Conservation (phyloP, 139 green algal genomes). For the Edaphochlamys debaryana region DNA sequence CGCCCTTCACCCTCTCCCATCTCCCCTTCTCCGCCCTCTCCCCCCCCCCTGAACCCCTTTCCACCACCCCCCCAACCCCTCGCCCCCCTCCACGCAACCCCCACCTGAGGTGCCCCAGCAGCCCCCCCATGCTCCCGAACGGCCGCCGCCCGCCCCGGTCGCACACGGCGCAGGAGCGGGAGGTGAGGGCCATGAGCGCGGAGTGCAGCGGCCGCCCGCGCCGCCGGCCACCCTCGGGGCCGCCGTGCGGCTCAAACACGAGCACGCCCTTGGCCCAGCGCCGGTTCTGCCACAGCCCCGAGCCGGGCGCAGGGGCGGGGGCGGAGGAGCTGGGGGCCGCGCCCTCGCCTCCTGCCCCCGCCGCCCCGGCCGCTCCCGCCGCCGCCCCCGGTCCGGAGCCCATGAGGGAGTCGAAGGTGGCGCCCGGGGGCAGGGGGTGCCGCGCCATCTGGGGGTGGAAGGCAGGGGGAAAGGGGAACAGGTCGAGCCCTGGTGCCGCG, state of each 20-base stretch:
- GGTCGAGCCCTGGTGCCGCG: too few relatives aligned
- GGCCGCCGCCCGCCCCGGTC: slow-evolving; percentile 47
- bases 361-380: background rate
- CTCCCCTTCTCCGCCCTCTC: too few relatives aligned
- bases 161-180: slow-evolving; percentile 63
- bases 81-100: background rate
- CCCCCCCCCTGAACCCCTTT: too few relatives aligned
- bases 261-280: slow-evolving; percentile 51
- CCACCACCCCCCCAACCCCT: too few relatives aligned
- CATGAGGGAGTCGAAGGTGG: background rate
- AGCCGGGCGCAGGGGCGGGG: too few relatives aligned
- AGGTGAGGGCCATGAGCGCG: slow-evolving; percentile 53
- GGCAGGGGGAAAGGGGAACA: too few relatives aligned
- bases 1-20: too few relatives aligned
- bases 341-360: too few relatives aligned
- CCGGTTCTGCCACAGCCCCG: slow-evolving; percentile 47
- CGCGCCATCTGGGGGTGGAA: too few relatives aligned
- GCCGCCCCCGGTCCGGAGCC: too few relatives aligned
- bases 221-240: background rate
- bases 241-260: background rate
- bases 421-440: slow-evolving; percentile 32
- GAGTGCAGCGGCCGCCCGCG: slow-evolving; percentile 32
- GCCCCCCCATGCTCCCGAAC: slow-evolving; percentile 52
- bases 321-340: too few relatives aligned
- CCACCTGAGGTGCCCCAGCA: slow-evolving; percentile 53